These are phyloP conservation scores for Rostrohypoxylon terebratum DNA, from an alignment of 495 filamentous ascomycete genomes.

Conservation along the genomic window DNA sequence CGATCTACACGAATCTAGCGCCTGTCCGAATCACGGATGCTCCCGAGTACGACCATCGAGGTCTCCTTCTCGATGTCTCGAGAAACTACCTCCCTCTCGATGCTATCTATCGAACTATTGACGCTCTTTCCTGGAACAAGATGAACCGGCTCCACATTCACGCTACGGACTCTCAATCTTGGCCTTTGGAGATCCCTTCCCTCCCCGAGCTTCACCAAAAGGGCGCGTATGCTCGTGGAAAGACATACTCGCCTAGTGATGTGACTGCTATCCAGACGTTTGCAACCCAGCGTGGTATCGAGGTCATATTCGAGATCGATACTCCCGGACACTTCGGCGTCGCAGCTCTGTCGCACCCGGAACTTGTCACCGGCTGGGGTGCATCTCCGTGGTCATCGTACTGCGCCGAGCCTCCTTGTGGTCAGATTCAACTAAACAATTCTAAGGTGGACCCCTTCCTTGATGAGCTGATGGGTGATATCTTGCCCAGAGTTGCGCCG, in stretches of 20 bases:
- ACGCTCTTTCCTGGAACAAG: slow-evolving; percentile 79
- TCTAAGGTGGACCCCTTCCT: slow-evolving; percentile 74
- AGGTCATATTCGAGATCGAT: slow-evolving; percentile 82
- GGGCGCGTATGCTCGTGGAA: slow-evolving; percentile 72
- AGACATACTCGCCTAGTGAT: slow-evolving; percentile 72
- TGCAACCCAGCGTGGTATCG: slow-evolving; percentile 72
- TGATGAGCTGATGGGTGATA: slow-evolving; percentile 73
- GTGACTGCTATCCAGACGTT: slow-evolving; percentile 73
- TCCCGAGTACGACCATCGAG: slow-evolving; percentile 77
- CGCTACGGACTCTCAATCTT: slow-evolving; percentile 83
- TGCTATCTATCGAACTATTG: slow-evolving; percentile 76
- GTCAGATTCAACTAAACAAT: slow-evolving; percentile 78
- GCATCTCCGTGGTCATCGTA: slow-evolving; percentile 74
- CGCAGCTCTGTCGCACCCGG: slow-evolving; percentile 72
- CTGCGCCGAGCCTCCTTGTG: slow-evolving; percentile 80
- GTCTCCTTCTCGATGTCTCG: slow-evolving; percentile 78
- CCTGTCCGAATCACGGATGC: slow-evolving; percentile 74
- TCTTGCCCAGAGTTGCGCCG: slow-evolving; percentile 75
- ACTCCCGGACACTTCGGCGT: slow-evolving; percentile 82
- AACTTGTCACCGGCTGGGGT: slow-evolving; percentile 79
- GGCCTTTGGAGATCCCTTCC: slow-evolving; percentile 81
- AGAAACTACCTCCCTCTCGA: slow-evolving; percentile 72
- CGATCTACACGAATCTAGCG: slow-evolving; percentile 72
- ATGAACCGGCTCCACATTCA: slow-evolving; percentile 83
- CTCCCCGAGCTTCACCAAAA: slow-evolving; percentile 74